Conservation (phyloP, 139 green algal genomes). For the Tetratostichococcus sp. region DNA sequence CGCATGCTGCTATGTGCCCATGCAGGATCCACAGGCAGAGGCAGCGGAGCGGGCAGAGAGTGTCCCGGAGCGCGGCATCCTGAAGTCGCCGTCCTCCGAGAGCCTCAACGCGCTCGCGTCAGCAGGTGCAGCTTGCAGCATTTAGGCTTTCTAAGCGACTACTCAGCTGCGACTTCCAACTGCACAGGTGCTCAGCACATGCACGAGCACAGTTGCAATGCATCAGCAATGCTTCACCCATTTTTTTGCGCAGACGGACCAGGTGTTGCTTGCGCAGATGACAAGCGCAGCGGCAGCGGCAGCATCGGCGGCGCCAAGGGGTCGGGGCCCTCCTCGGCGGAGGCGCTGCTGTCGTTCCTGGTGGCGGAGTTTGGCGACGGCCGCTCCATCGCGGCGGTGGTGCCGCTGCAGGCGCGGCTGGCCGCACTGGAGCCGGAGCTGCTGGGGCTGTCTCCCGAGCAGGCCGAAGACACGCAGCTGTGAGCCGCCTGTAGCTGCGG, state of each 20-base stretch:
- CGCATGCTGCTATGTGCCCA: too few relatives aligned
- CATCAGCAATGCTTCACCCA: too few relatives aligned
- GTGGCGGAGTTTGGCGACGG: constrained; percentile 12
- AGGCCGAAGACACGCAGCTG: constrained; percentile 18
- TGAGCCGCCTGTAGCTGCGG: not conserved
- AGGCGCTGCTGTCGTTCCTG: constrained; percentile 11
- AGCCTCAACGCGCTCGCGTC: not conserved
- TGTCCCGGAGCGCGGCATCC: not conserved
- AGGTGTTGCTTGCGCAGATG: not conserved
- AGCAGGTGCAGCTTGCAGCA: too few relatives aligned
- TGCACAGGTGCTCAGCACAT: too few relatives aligned
- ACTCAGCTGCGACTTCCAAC: too few relatives aligned
- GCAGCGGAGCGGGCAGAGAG: not conserved
- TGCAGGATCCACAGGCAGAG: not conserved
- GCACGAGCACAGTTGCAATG: too few relatives aligned
- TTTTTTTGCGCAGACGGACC: too few relatives aligned
- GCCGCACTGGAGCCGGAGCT: constrained; percentile 12
- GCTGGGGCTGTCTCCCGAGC: constrained; percentile 13
- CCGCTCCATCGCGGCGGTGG: constrained; percentile 13
- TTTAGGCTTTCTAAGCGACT: too few relatives aligned
- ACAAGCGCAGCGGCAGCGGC: not conserved
- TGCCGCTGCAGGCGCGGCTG: constrained; percentile 10
- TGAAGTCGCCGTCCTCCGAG: not conserved
- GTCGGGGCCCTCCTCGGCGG: not conserved
- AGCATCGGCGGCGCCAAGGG: not conserved